Conservation (phyloP, 2,329 filamentous ascomycete genomes). For the Botrytis fragariae region DNA sequence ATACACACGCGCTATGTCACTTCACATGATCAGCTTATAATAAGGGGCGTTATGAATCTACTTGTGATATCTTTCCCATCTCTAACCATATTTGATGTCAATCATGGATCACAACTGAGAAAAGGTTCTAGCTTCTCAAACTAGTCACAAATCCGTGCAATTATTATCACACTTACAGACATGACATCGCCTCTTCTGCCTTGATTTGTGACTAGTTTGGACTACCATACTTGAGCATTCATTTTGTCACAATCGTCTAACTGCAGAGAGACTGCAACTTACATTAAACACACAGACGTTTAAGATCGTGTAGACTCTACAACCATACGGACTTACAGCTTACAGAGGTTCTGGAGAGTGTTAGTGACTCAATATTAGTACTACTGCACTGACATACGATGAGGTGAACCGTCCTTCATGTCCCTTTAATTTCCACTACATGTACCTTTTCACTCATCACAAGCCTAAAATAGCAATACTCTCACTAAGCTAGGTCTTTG, state of each 20-base stretch:
- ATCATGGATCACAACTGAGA: not conserved
- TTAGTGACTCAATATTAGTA: not conserved
- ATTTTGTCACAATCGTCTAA: not conserved
- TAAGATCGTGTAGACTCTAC: not conserved
- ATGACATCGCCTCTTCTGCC: not conserved
- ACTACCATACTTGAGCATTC: not conserved
- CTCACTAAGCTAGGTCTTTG: not conserved
- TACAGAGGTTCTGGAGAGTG: not conserved
- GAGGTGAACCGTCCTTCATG: conserved; percentile 1
- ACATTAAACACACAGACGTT: not conserved
- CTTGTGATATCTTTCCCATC: not conserved
- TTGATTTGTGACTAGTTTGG: not conserved
- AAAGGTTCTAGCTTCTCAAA: not conserved
- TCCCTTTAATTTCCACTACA: not conserved
- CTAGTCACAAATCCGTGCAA: not conserved
- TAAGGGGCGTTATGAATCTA: not conserved
- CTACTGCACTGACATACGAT: conserved; percentile 7
- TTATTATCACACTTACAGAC: not conserved
- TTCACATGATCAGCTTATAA: not conserved
- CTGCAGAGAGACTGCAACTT: not conserved
- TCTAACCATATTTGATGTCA: not conserved
- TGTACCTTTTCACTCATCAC: not conserved
- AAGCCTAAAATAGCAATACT: conserved; percentile 1
- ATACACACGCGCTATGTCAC: not conserved
- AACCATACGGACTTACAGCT: not conserved